A percentile compares a stretch with the other conserved stretches of the same genome.
phyloP scores from a whole-genome alignment of 805 yeast species.

The Nakazawaea siamensis region DNA sequence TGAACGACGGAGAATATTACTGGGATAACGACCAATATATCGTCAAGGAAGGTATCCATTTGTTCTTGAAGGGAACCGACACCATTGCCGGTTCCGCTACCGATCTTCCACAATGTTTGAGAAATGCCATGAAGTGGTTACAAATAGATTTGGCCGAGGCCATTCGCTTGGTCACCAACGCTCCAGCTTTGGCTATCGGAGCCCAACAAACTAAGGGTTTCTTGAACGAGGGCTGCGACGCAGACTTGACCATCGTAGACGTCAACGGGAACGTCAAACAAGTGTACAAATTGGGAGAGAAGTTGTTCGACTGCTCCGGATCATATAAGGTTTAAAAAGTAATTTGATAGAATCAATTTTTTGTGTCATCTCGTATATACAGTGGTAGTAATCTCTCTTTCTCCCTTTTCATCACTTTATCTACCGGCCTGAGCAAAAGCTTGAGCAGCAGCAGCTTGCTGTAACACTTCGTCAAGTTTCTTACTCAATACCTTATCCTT shows the following conservation, averaged over 20 bases:
- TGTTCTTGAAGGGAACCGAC: constrained; percentile 42
- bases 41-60: constrained; percentile 36
- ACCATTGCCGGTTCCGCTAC: constrained; percentile 61
- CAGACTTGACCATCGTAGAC: constrained; percentile 44
- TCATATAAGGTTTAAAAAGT: constrained; percentile 1
- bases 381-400: too few relatives aligned
- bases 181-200: constrained; percentile 42
- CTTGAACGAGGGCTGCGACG: constrained; percentile 44
- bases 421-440: too few relatives aligned
- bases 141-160: constrained; percentile 40
- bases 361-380: too few relatives aligned
- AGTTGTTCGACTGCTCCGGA: constrained; percentile 14
- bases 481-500: constrained; percentile 56
- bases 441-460: constrained; percentile 27
- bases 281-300: constrained; percentile 44
- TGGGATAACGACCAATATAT: constrained; percentile 38
- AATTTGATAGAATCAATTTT: too few relatives aligned
- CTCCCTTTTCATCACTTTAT: too few relatives aligned
- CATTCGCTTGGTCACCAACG: constrained; percentile 46
- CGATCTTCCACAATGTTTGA: constrained; percentile 39
- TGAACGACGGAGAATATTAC: constrained; percentile 45
- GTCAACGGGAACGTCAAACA: constrained; percentile 32
- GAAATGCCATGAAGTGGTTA: constrained; percentile 44
- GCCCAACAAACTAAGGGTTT: constrained; percentile 37
- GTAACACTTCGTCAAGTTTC: constrained; percentile 49